Base-by-base conservation (phyloP, 352 stramenopile species). In the Globisporangium lucens region DNA sequence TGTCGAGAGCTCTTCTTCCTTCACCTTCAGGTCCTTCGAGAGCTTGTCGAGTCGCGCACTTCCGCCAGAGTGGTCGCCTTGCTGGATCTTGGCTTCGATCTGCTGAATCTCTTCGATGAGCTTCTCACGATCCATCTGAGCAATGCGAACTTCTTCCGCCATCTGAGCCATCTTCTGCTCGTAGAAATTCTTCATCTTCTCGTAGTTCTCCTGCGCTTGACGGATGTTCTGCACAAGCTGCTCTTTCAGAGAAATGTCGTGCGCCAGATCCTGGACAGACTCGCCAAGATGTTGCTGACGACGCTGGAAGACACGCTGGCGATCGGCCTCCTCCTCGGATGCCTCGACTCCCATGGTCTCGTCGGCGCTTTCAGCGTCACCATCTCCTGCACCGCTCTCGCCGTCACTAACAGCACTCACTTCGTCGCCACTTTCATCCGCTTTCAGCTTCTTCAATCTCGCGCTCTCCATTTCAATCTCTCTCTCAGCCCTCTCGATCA, bases 211-310 rank as follows among this genome's bases (percentile, higher is more conserved):
- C 71, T 94, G 83, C 10, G 82, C 77, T 41, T 90, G 77, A 1
- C 83, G 82, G 61, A 96, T 85, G 51, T 89, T 92, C 35, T 91
- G 80, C 9, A 95, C 77, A 17, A 96, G 79, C 24, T 95, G 83
- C 68, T 96, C 87, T 58, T 96, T 96, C 22, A 95, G 64, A 8
- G 89, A 93, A 69, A 96, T 96, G 38, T 95, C 83, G 38, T 92
- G 83, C 33, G 83, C 78, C 24, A 96, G 66, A 55, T 93, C 87
- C 59, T 94, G 77, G 5, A 95, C 87, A 3, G 82, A 90, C 38
- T 94, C 84, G 15, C 89, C 87, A 27, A 96, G 70, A 47, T 94
- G 83, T 10, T 82, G 80, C 57, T 96, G 89, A 3, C 87, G 84
- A 38, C 85, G 78, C 68, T 95, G 76, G 64, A 96, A 96, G 29